A percentile compares a stretch with the other conserved stretches of the same genome.
phyloP scores from a whole-genome alignment of 116 monocot species.

The Trichopus zeylanicus region DNA sequence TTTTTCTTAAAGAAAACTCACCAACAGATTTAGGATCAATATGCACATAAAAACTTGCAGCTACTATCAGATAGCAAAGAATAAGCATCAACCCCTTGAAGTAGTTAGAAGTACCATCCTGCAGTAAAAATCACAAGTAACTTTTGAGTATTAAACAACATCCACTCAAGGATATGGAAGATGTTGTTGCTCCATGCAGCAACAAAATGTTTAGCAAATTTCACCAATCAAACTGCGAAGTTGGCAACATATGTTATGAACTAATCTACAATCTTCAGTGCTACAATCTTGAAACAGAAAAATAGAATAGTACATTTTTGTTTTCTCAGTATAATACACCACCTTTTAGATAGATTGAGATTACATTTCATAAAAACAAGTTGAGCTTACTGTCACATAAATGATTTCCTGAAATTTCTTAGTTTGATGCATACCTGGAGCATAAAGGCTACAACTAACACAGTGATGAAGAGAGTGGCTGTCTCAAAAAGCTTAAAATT shows the following conservation, averaged over 20 bases:
- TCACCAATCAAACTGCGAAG: background rate
- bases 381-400: background rate
- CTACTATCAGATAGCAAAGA: slow-evolving; percentile 79
- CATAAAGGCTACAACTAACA: slow-evolving; percentile 39
- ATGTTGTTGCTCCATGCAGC: background rate
- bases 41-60: slow-evolving; percentile 85
- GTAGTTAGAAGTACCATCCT: slow-evolving; percentile 87
- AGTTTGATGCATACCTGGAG: slow-evolving; percentile 26
- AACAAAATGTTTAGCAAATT: background rate
- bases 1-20: slow-evolving; percentile 2
- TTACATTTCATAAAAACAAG: background rate
- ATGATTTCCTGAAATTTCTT: too few relatives aligned
- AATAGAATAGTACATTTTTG: background rate
- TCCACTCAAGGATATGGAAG: background rate
- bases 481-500: slow-evolving; percentile 50
- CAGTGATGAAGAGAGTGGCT: slow-evolving; percentile 39
- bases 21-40: slow-evolving; percentile 32
- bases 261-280: background rate
- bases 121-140: slow-evolving; percentile 9
- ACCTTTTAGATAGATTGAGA: background rate
- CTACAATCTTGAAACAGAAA: background rate
- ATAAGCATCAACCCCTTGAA: slow-evolving; percentile 83
- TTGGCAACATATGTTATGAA: background rate
- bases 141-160: background rate
- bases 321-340: background rate